Evolutionary conservation across 2,329 filamentous ascomycete genomes (phyloP).

Genomic region (Aspergillus floridensis): DNA sequence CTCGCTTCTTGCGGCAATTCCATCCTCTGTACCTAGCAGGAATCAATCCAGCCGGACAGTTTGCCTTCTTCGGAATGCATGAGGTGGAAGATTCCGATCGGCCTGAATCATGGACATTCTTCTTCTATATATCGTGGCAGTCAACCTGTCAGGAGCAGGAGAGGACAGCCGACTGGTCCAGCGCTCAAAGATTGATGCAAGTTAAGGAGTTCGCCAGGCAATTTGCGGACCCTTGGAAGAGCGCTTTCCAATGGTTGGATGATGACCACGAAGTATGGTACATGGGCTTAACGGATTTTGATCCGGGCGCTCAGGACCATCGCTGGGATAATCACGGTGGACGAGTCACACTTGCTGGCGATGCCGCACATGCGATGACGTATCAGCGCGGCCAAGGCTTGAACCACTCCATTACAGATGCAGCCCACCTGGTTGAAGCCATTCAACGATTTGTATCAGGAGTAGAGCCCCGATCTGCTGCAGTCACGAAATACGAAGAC

Average conservation of each 20-base stretch:
- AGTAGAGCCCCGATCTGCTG: constrained; percentile 12
- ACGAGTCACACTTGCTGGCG: constrained; percentile 52
- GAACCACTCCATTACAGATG: constrained; percentile 50
- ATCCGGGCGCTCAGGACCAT: constrained; percentile 12
- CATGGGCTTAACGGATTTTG: constrained; percentile 17
- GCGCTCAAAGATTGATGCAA: constrained; percentile 25
- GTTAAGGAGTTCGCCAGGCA: constrained; percentile 38
- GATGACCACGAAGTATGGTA: constrained; percentile 22
- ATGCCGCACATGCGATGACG: constrained; percentile 60
- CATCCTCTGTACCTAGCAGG: constrained; percentile 47
- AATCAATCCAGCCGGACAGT: constrained; percentile 45
- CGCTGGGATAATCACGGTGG: constrained; percentile 26
- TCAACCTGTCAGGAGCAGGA: constrained; percentile 41
- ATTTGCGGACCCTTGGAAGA: constrained; percentile 48
- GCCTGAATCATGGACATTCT: constrained; percentile 35
- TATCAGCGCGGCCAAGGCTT: constrained; percentile 60
- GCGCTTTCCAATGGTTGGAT: constrained; percentile 21
- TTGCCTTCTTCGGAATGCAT: constrained; percentile 47
- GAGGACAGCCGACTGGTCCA: constrained; percentile 15
- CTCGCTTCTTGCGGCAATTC: constrained; percentile 43
- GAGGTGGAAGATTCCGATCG: constrained; percentile 22
- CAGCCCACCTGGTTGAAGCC: constrained; percentile 17
- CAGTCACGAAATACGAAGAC: constrained; percentile 29
- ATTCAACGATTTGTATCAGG: constrained; percentile 14
- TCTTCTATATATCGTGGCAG: constrained; percentile 50